Conservation (phyloP, 2,329 filamentous ascomycete genomes). For the Chaetothyriales sp. region DNA sequence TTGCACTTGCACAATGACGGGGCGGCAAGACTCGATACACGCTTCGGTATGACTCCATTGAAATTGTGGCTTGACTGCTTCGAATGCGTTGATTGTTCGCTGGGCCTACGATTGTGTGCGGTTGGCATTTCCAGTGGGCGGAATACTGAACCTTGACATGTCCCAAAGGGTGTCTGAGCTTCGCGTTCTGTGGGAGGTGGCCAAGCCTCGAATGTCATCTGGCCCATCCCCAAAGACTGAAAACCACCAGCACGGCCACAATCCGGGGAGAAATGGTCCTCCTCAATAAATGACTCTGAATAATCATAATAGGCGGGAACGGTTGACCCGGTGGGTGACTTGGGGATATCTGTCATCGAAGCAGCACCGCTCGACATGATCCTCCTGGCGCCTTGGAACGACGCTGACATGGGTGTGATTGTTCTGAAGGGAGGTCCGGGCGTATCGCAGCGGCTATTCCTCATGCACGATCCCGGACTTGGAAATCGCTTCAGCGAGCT, state of each 20-base stretch:
- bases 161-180: conserved; percentile 18
- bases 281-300: conserved; percentile 17
- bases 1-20: neutral
- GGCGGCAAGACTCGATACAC: conserved; percentile 11
- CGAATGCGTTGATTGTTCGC: conserved; percentile 12
- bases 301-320: conserved; percentile 19
- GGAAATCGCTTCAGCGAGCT: conserved; percentile 12
- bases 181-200: conserved; percentile 7
- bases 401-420: conserved; percentile 11
- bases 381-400: conserved; percentile 9
- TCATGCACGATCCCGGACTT: conserved; percentile 11
- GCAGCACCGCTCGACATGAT: conserved; percentile 7
- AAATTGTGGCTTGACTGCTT: conserved; percentile 4
- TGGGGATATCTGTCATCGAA: conserved; percentile 7
- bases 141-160: conserved; percentile 14
- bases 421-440: conserved; percentile 4
- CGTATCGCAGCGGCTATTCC: conserved; percentile 1
- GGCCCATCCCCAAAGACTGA: conserved; percentile 9
- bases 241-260: conserved; percentile 1
- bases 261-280: conserved; percentile 9
- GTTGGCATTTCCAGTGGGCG: conserved; percentile 14
- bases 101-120: conserved; percentile 12
- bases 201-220: conserved; percentile 8
- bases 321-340: conserved; percentile 15
- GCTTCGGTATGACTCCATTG: conserved; percentile 8